Evolutionary conservation across 805 yeast species (phyloP).

Genomic region (Teunomyces cretensis): DNA sequence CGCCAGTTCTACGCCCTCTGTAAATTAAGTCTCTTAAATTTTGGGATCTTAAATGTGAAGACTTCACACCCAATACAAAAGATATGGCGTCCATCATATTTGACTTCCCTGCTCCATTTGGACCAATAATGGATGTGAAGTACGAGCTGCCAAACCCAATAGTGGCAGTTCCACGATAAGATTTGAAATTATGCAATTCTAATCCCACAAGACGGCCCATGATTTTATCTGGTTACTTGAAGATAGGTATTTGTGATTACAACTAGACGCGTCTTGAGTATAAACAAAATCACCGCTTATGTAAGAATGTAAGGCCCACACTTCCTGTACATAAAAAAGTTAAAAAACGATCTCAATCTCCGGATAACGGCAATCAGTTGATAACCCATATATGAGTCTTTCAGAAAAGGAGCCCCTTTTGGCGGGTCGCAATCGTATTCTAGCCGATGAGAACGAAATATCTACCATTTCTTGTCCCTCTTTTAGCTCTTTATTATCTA

Average conservation of each 20-base stretch:
- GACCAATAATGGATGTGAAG: slow-evolving; percentile 92
- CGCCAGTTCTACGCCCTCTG: slow-evolving; percentile 52
- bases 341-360: not conserved
- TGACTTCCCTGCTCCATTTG: slow-evolving; percentile 98
- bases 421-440: not conserved
- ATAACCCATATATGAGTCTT: not conserved
- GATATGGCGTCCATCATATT: slow-evolving; percentile 97
- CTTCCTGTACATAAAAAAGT: not conserved
- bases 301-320: not conserved
- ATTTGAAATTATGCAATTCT: slow-evolving; percentile 85
- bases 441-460: not conserved
- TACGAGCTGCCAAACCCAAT: slow-evolving; percentile 81
- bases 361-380: not conserved
- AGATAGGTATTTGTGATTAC: not conserved
- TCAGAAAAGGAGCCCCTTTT: slow-evolving; percentile 1
- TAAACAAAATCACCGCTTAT: not conserved
- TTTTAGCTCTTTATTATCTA: slow-evolving; percentile 17
- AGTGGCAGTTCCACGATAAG: slow-evolving; percentile 73
- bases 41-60: slow-evolving; percentile 72
- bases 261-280: slow-evolving; percentile 7
- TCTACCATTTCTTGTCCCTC: slow-evolving; percentile 19
- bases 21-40: slow-evolving; percentile 76
- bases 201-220: slow-evolving; percentile 86
- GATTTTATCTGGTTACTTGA: not conserved
- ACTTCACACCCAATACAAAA: slow-evolving; percentile 84